Conservation (phyloP, 176 grass and related monocot species). For the Oryza brachyantha region DNA sequence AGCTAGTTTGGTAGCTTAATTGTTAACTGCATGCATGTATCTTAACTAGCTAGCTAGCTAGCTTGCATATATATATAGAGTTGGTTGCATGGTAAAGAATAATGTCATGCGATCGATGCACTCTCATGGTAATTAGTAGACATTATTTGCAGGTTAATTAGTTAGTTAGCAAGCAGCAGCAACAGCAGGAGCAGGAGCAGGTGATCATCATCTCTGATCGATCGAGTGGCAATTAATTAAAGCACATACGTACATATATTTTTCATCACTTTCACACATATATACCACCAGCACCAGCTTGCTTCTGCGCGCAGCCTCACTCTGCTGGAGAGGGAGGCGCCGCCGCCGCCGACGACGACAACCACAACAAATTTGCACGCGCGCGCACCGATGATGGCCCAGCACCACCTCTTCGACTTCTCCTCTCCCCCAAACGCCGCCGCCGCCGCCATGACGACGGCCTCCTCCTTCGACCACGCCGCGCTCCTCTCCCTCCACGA, state of each 20-base stretch:
- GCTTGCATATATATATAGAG: neutral
- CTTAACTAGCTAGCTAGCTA: neutral
- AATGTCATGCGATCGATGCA: no score
- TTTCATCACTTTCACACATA: neutral
- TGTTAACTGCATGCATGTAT: neutral
- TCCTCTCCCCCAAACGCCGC: conserved; percentile 4
- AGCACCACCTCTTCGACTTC: conserved; percentile 40
- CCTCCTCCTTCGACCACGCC: neutral
- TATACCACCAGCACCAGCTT: no score
- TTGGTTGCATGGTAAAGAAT: no score
- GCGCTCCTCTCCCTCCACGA: neutral
- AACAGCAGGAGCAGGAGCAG: no score
- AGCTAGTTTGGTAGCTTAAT: neutral
- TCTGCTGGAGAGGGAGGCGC: no score
- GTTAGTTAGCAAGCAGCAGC: no score
- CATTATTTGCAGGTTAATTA: no score
- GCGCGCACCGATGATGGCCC: conserved; percentile 27
- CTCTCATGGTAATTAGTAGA: no score
- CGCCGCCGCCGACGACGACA: neutral
- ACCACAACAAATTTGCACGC: neutral
- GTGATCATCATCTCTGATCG: neutral
- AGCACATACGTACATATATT: neutral
- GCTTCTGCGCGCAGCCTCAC: no score
- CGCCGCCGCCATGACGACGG: neutral
- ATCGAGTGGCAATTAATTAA: neutral